Conservation (phyloP, 2,329 filamentous ascomycete genomes). For the Claviceps sorghi region DNA sequence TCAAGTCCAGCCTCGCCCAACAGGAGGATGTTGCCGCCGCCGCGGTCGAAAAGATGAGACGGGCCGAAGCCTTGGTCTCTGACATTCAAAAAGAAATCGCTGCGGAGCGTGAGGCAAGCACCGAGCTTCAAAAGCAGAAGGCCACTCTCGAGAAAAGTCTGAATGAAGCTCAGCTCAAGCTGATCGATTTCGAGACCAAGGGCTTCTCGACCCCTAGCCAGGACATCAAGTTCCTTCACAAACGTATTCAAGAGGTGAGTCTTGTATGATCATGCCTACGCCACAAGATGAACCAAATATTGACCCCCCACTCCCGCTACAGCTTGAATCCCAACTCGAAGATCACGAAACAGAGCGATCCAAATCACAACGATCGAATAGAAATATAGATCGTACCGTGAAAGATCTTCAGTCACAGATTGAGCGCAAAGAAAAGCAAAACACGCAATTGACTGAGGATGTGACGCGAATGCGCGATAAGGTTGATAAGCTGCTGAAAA, state of each 20-base stretch:
- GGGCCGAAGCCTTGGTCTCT: conserved; percentile 70
- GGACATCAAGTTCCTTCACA: conserved; percentile 88
- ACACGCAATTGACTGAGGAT: conserved; percentile 67
- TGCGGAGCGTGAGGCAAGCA: conserved; percentile 67
- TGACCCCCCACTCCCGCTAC: conserved; percentile 8
- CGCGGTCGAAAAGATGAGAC: conserved; percentile 92
- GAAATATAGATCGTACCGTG: conserved; percentile 85
- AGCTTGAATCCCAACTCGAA: conserved; percentile 83
- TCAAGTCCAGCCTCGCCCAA: conserved; percentile 78
- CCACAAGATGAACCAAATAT: conserved; percentile 13
- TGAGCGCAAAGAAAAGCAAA: conserved; percentile 82
- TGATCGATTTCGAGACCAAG: conserved; percentile 93
- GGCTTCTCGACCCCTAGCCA: conserved; percentile 89
- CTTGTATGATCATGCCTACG: conserved; percentile 1
- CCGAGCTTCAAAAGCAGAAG: conserved; percentile 79
- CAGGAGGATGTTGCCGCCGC: conserved; percentile 87
- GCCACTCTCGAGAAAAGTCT: conserved; percentile 74
- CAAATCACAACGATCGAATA: conserved; percentile 71
- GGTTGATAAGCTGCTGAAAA: conserved; percentile 72
- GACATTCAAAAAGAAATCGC: conserved; percentile 91
- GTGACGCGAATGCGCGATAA: conserved; percentile 77
- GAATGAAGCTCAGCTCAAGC: conserved; percentile 77
- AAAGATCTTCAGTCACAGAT: conserved; percentile 88
- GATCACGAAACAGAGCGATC: conserved; percentile 64
- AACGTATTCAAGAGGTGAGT: conserved; percentile 84